Evolutionary conservation across 257 asterid genomes (phyloP), one percentile per base, ranked within the genome.

Genomic region (Lycium barbarum): DNA sequence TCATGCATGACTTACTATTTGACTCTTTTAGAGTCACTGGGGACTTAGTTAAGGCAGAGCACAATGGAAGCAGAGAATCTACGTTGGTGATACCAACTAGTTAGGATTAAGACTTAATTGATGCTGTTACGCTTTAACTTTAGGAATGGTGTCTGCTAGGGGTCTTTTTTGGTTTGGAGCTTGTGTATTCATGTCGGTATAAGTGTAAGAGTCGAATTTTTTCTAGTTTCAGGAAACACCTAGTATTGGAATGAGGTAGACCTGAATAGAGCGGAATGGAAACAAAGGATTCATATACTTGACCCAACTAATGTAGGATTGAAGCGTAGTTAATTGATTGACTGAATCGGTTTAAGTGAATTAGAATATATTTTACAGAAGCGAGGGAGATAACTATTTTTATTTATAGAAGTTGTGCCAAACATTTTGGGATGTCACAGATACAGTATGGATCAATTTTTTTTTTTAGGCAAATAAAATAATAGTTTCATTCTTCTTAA

Each of bases 51-150:
- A 47, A 20, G 61, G 11, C 40, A 47, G 0, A 73, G 17, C 59
- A 73, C 40, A 73, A 47, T 47, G 59, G 58, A n/a, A 73, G 59
- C 81, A 20, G 18, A 73, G n/a, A 49, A 45, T 73, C n/a, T n/a
- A 22, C 11, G 11, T 73, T 45, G 58, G 80, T 73, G 11, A 47
- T 47, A 20, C 18, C 59, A 73, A 20, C 20, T 20, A 47, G n/a
- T 73, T 12, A 73, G 59, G 38, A 6, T 73, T 47, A 73, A 73
- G 80, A 20, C 59, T 8, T 8, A 68, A 68, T 15, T 36, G 78
- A 15, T 68, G 13, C 38, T 68, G 78, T 43, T 38, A 68, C 26
- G 38, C 26, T 68, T 11, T 26, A 11, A 73, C 38, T 73, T 47
- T 47, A 73, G 38, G 59, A 73, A 20, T 20, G 18, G 10, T 47